Percentiles rank a stretch among this genome's conserved stretches.
Conservation (phyloP, 768 basidiomycete species). For the Russula olivacea region DNA sequence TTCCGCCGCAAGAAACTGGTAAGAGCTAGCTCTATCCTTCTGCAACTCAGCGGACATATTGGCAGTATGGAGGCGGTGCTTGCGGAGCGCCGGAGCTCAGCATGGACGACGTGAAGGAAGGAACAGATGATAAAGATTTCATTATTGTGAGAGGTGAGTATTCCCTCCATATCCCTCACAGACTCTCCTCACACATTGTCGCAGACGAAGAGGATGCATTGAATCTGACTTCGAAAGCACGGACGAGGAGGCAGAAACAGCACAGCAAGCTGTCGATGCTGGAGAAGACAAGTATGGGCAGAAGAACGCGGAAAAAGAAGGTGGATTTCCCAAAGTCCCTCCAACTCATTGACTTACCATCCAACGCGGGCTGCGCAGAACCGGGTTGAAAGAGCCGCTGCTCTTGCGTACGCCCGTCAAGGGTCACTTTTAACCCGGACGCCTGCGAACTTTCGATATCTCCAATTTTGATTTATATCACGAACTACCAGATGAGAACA, state of each 20-base stretch:
- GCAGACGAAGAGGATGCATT: slow-evolving; percentile 74
- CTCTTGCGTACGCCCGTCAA: slow-evolving; percentile 62
- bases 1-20: slow-evolving; percentile 79
- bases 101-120: slow-evolving; percentile 43
- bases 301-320: slow-evolving; percentile 54
- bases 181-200: not conserved
- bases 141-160: slow-evolving; percentile 52
- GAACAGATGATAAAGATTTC: slow-evolving; percentile 68
- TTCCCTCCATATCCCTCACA: not conserved
- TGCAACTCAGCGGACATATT: slow-evolving; percentile 8
- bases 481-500: slow-evolving; percentile 51
- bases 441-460: not conserved
- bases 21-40: slow-evolving; percentile 14
- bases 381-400: slow-evolving; percentile 56
- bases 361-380: slow-evolving; percentile 44
- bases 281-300: slow-evolving; percentile 54
- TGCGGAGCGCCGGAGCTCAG: slow-evolving; percentile 68
- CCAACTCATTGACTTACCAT: slow-evolving; percentile 1
- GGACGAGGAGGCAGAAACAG: slow-evolving; percentile 50
- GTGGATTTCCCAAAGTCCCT: slow-evolving; percentile 30
- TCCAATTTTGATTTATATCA: not conserved
- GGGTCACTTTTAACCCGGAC: slow-evolving; percentile 62
- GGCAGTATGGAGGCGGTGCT: slow-evolving; percentile 71
- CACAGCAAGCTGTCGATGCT: slow-evolving; percentile 46
- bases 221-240: slow-evolving; percentile 84